Base-by-base conservation (phyloP, 2,329 filamentous ascomycete genomes). In the Cephalotrichum gorgonifer region DNA sequence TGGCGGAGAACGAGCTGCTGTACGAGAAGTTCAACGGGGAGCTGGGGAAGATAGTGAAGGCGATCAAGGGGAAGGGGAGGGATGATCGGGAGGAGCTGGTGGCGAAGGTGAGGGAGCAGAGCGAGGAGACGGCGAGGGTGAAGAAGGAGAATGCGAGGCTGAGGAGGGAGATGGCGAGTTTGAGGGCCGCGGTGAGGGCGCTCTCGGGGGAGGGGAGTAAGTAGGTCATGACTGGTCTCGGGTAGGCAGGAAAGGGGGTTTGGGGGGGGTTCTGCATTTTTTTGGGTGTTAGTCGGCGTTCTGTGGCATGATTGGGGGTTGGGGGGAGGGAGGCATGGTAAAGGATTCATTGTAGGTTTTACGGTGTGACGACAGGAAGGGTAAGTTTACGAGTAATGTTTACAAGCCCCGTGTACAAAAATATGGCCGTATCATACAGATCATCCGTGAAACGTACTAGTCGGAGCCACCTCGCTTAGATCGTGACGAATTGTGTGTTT, bases 11-110 rank as follows among this genome's bases (percentile, higher is more conserved):
- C 58, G 90, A 96, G 67, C 78, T 91, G 27, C 73, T 97, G 49
- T 96, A 96, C 64, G 86, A 91, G 55, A 84, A 83, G 52, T 95
- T 96, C 71, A 95, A 96, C 59, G 79, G 81, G n/a, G 91, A 96
- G 67, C 70, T 97, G 44, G 85, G 80, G 57, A 88, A 86, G 69
- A 86, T 96, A 52, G 74, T 89, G 41, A 85, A 81, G 62, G 86
- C 84, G 38, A 74, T 93, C 44, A 81, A 80, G 62, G 78, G 78
- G 52, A 84, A 83, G 55, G 79, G 80, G 4, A 84, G 85, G 44
- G 85, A 88, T 39, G 88, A 87, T 11, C 86, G 87, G 57, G 86
- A 89, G 57, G 87, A 91, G 57, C 66, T 95, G 52, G 75, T 89
- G 59, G 69, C 69, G 31, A 80, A 81, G 60, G 63, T 95, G 52